These are phyloP conservation scores for Lithohypha guttulata DNA, from an alignment of 2,329 filamentous ascomycete species.

Conservation along the genomic window DNA sequence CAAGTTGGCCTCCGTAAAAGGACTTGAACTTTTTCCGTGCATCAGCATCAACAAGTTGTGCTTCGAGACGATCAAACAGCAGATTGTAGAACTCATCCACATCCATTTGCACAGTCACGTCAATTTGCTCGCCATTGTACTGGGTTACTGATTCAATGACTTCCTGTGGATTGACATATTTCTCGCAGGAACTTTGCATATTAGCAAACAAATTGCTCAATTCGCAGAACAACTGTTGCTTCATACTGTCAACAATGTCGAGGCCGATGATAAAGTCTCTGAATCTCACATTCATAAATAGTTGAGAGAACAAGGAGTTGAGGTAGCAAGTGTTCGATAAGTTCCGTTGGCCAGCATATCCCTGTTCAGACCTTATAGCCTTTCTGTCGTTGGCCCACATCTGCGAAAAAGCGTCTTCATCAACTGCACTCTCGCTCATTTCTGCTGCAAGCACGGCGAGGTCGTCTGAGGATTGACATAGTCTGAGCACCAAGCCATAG, in stretches of 20 bases:
- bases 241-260: slow-evolving; percentile 43
- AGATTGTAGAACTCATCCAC: slow-evolving; percentile 97
- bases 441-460: slow-evolving; percentile 27
- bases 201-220: slow-evolving; percentile 73
- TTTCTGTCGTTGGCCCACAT: slow-evolving; percentile 16
- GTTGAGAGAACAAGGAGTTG: slow-evolving; percentile 85
- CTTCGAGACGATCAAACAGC: slow-evolving; percentile 83
- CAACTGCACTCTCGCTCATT: slow-evolving; percentile 16
- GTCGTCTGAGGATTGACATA: slow-evolving; percentile 43
- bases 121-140: slow-evolving; percentile 71
- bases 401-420: slow-evolving; percentile 15
- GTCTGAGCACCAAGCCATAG: slow-evolving; percentile 47
- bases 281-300: slow-evolving; percentile 91
- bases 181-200: slow-evolving; percentile 72
- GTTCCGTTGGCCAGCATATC: slow-evolving; percentile 83
- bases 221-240: slow-evolving; percentile 60
- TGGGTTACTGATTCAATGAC: slow-evolving; percentile 69
- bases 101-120: slow-evolving; percentile 89
- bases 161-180: slow-evolving; percentile 59
- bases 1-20: slow-evolving; percentile 83
- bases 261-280: slow-evolving; percentile 65
- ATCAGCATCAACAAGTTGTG: slow-evolving; percentile 57
- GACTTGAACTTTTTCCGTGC: slow-evolving; percentile 63
- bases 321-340: slow-evolving; percentile 94
- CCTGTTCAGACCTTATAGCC: slow-evolving; percentile 57